phyloP scores from a whole-genome alignment of 768 basidiomycete species.

The Boletales sp. region DNA sequence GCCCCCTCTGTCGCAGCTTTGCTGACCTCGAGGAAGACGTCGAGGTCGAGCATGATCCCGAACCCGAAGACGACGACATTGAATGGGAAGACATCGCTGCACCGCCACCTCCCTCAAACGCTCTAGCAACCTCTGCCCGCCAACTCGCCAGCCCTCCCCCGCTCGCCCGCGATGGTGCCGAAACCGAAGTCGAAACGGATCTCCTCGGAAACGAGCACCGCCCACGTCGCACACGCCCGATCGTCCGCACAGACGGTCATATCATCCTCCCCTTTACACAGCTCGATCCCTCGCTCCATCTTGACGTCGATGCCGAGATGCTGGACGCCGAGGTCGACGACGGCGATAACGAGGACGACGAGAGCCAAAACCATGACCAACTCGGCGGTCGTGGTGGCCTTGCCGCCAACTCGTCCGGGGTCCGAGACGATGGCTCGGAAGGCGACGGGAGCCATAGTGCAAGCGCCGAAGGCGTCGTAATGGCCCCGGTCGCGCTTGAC shows the following conservation, averaged over 20 bases:
- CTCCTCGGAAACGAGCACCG: constrained; percentile 14
- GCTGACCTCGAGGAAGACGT: constrained; percentile 96
- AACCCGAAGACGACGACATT: constrained; percentile 26
- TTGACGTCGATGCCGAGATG: constrained; percentile 27
- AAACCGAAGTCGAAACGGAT: constrained; percentile 32
- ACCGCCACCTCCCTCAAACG: neutral
- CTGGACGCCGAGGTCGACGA: constrained; percentile 19
- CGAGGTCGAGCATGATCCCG: constrained; percentile 54
- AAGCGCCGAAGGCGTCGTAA: constrained; percentile 13
- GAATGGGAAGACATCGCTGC: constrained; percentile 20
- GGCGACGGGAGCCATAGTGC: constrained; percentile 14
- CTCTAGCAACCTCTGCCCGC: neutral
- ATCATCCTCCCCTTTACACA: constrained; percentile 3
- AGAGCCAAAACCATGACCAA: constrained; percentile 7
- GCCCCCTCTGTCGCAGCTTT: constrained; percentile 92
- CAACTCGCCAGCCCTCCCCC: constrained; percentile 23
- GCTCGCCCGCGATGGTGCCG: constrained; percentile 28
- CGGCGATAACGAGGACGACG: constrained; percentile 7
- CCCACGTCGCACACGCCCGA: constrained; percentile 16
- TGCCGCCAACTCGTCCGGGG: constrained; percentile 9
- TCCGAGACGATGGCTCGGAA: constrained; percentile 18
- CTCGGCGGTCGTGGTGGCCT: constrained; percentile 8
- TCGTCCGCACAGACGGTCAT: constrained; percentile 27
- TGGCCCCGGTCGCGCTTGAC: neutral
- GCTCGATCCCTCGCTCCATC: constrained; percentile 7